A percentile compares a stretch with the other conserved stretches of the same genome.
Conservation (phyloP, 2,329 filamentous ascomycete species). For the Alternaria sp. region DNA sequence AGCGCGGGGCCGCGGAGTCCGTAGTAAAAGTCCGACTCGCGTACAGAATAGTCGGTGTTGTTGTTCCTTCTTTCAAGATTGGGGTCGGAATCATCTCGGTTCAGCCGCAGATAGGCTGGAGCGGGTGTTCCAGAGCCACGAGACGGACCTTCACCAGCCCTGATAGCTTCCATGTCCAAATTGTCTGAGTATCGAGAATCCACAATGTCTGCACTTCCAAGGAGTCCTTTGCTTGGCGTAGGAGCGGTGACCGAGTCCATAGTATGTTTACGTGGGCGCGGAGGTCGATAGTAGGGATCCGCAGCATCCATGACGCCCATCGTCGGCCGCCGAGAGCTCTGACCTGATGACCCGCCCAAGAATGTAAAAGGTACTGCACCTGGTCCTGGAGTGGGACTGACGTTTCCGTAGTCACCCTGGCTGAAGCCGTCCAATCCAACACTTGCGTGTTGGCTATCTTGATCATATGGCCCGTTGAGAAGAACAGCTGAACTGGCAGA, state of each 20-base stretch:
- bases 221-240: conserved; percentile 56
- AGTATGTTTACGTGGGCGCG: conserved; percentile 70
- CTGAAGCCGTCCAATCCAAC: conserved; percentile 63
- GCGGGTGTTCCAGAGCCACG: conserved; percentile 43
- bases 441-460: conserved; percentile 57
- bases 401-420: conserved; percentile 65
- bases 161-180: conserved; percentile 43
- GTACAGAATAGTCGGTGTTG: conserved; percentile 84
- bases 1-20: conserved; percentile 87
- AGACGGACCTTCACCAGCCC: conserved; percentile 48
- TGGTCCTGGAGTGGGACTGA: conserved; percentile 73
- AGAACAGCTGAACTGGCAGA: conserved; percentile 70
- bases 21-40: conserved; percentile 97
- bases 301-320: conserved; percentile 52
- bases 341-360: conserved; percentile 58
- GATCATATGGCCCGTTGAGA: conserved; percentile 59
- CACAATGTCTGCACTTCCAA: conserved; percentile 58
- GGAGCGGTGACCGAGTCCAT: conserved; percentile 62
- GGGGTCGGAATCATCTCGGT: conserved; percentile 61
- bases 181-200: conserved; percentile 58
- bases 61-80: conserved; percentile 64
- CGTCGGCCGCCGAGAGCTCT: conserved; percentile 53
- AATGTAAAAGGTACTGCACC: conserved; percentile 77
- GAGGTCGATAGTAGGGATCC: conserved; percentile 90
- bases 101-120: conserved; percentile 63